Base-by-base conservation (phyloP, 2,329 filamentous ascomycete genomes). In the Fusarium praegraminearum region DNA sequence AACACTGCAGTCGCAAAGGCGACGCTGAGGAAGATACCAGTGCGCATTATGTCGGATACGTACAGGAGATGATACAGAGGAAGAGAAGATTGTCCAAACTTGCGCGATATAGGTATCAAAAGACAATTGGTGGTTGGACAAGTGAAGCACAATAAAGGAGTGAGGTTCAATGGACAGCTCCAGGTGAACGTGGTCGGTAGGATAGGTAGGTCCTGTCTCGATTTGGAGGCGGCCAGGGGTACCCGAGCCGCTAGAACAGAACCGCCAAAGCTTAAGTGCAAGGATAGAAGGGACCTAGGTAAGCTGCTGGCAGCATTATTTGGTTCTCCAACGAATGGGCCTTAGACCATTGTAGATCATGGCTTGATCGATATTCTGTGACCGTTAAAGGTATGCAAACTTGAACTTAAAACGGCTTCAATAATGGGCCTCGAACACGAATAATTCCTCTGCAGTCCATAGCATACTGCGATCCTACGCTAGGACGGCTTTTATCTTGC, bases 1-100 rank as follows among this genome's bases (percentile, higher is more conserved):
- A 82, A 68, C 41, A 77, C 84, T 26, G 79, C 70, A 63, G 81
- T 78, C 49, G 80, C 78, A 46, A 88, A 74, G 56, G 80, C 78
- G 45, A 81, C 69, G 54, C 76, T 73, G 57, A 82, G 67, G 32
- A 85, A 54, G 47, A 72, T 35, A 36, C 62, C 55, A 41, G 73
- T 44, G 62, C 75, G 76, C 78, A 80, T 79, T 59, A 57, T 67
- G 20, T 50, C 10, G 7, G 38, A 50, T 57, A 54, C 38, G 43
- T 51, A 53, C 32, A 41, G 46, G 49, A 36, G 22, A 36, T 32
- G 50, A 40, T 62, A 30, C 8, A 18, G 28, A 61, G 35, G 22
- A 43, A 41, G 26, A 55, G 41, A 26, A 47, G 36, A 16, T 50
- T 22, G 20, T 44, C 32, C 52, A 55, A 54, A 43, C 45, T 49